Base-by-base conservation (phyloP, 148 eudicot genomes). In the Mesembryanthemum crystallinum region DNA sequence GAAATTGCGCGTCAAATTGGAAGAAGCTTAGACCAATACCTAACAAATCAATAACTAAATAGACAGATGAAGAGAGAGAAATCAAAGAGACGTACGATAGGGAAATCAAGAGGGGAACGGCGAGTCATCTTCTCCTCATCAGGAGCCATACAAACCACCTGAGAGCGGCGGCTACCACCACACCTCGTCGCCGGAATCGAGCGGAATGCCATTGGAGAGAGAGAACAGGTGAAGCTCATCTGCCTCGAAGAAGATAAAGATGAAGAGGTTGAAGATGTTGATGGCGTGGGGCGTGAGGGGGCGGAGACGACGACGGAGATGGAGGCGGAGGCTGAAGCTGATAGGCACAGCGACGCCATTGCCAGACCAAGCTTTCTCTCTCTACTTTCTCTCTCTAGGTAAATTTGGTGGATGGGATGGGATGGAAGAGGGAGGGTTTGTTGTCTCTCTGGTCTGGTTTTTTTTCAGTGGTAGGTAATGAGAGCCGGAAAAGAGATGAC, bases 31-130 rank as follows among this genome's bases (percentile, higher is more conserved):
- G 12, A 15, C 4, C 58, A 20, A 45, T 3, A 45, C 47, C 24
- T n/a, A 43, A 42, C 17, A 72, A 64, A 18, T 54, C 33, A 28
- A 45, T 6, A n/a, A 5, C 7, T 3, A 14, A 8, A 5, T 1
- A 51, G 55, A 14, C 1, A 51, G 55, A 42, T 10, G 73, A 29
- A 0, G 10, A 72, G 8, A 4, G 45, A 12, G 12, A 77, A 2
- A 69, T 17, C 24, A 76, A 67, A 51, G 52, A 32, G 25, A 69
- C 90, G 73, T 85, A 93, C 97, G 73, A 87, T 83, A 18, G 98
- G 98, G 39, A 93, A 93, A 85, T 93, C 98, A 49, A 88, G 90
- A 77, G 98, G 98, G 32, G 96, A 89, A 18, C 94, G 98, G 73
- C 92, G 97, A 78, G 94, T 93, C 82, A 88, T 83, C 87, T 78